Evolutionary conservation across 352 stramenopile species (phyloP), one percentile per base, ranked within the genome.

Genomic region (Pythium aphanidermatum): DNA sequence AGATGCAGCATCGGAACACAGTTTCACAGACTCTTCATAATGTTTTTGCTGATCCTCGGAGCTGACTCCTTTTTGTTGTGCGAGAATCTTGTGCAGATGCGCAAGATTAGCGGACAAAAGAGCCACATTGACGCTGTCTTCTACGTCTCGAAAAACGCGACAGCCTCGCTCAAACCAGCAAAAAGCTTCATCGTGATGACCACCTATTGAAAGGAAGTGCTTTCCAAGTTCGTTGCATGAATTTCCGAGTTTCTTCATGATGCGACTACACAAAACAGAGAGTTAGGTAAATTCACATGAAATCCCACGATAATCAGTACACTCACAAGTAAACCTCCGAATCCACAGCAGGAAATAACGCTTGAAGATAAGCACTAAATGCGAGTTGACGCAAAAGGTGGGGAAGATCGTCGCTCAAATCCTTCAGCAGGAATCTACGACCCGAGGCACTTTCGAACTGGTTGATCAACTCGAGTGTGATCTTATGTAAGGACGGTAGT

Each of bases 211-310:
- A 9, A 89, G 50, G 19, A 67, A 88, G 48, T 79, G 78, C 37
- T 93, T 93, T 16, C 78, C 81, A 1, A 87, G 51, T 48, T 93
- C 81, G 45, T 93, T 93, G 29, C 76, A 86, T 2, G 78, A 70
- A 25, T 93, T 93, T n/a, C 81, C 81, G 0, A 93, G 56, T 35
- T 93, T 93, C 51, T 91, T 93, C 76, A 93, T 88, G 42, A 93
- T 46, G 29, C 82, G 46, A 24, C 80, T 92, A 63, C 26, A 48
- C 25, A 23, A 16, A 28, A 24, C 16, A 68, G 46, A 65, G 39
- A n/a, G 39, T 16, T 13, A 17, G 25, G 16, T 26, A 19, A 9
- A 17, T 11, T 1, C 32, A 11, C 12, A 0, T 41, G 8, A 29
- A 37, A 58, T 17, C 8, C 14, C 34, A 30, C n/a, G 24, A 33